A percentile compares a stretch with the other conserved stretches of the same genome.
Conservation (phyloP, 2,329 filamentous ascomycete species). For the Grosmannia serpens region DNA sequence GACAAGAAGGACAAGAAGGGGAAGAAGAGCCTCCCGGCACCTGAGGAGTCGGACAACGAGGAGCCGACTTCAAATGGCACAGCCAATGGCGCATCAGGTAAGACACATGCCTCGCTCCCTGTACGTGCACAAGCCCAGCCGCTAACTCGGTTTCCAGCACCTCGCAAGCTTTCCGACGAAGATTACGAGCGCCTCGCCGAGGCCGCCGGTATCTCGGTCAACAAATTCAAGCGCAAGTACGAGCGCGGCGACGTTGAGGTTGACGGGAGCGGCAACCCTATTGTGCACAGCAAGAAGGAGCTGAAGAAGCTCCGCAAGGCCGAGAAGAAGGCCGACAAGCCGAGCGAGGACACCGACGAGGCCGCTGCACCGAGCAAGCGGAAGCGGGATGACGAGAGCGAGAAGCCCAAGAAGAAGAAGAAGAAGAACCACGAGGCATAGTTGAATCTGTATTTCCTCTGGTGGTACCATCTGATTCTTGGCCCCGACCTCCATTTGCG, state of each 20-base stretch:
- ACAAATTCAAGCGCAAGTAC: slow-evolving; percentile 69
- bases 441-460: neutral
- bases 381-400: slow-evolving; percentile 58
- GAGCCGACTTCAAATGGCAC: slow-evolving; percentile 1
- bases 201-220: slow-evolving; percentile 56
- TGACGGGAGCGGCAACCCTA: slow-evolving; percentile 51
- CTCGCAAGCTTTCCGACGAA: slow-evolving; percentile 37
- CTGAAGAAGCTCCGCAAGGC: slow-evolving; percentile 23
- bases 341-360: slow-evolving; percentile 19
- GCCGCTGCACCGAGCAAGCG: slow-evolving; percentile 40
- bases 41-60: neutral
- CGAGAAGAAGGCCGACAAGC: slow-evolving; percentile 16
- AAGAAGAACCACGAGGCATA: slow-evolving; percentile 20
- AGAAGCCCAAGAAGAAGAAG: slow-evolving; percentile 44
- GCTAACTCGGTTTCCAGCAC: slow-evolving; percentile 7
- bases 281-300: slow-evolving; percentile 44
- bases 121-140: neutral
- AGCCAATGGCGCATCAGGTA: slow-evolving; percentile 4
- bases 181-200: slow-evolving; percentile 51
- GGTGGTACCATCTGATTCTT: neutral
- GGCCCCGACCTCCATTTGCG: neutral
- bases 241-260: slow-evolving; percentile 65
- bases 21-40: neutral
- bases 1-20: slow-evolving; percentile 12
- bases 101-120: neutral